Conservation (phyloP, 1,139 yeast species). For the Sugiyamaella castrensis region DNA sequence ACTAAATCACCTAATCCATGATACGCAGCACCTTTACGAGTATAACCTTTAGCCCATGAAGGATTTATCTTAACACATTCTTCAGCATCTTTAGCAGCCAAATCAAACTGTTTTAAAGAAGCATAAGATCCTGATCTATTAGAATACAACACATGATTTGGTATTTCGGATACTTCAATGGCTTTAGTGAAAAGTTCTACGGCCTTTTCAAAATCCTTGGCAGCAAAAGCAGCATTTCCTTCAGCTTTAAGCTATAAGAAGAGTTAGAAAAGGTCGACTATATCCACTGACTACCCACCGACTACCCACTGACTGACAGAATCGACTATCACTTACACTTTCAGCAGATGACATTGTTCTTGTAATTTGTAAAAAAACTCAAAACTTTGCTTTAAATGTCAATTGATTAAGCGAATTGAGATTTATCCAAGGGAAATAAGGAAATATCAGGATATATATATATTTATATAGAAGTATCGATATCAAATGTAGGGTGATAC, state of each 20-base stretch:
- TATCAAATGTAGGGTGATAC: background rate
- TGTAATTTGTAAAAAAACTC: too few relatives aligned
- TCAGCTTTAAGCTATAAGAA: slow-evolving; percentile 38
- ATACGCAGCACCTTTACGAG: slow-evolving; percentile 90
- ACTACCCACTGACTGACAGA: background rate
- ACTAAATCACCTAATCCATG: slow-evolving; percentile 76
- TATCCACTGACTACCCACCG: background rate
- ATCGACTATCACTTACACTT: slow-evolving; percentile 17
- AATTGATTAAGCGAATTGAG: background rate
- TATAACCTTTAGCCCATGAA: slow-evolving; percentile 91
- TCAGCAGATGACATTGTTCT: slow-evolving; percentile 28
- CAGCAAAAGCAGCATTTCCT: slow-evolving; percentile 90
- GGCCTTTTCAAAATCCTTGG: slow-evolving; percentile 79
- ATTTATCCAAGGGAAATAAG: background rate
- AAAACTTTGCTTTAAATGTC: background rate
- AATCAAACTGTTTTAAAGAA: slow-evolving; percentile 65
- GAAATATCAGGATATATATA: background rate
- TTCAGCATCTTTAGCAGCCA: slow-evolving; percentile 81
- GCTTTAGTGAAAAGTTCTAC: slow-evolving; percentile 81
- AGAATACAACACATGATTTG: slow-evolving; percentile 88
- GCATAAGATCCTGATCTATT: slow-evolving; percentile 94
- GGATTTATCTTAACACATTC: slow-evolving; percentile 77
- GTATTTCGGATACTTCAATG: slow-evolving; percentile 73
- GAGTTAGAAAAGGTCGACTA: slow-evolving; percentile 2
- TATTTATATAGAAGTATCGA: background rate